Conservation (phyloP, 257 asterid genomes). For the Plantago major region DNA sequence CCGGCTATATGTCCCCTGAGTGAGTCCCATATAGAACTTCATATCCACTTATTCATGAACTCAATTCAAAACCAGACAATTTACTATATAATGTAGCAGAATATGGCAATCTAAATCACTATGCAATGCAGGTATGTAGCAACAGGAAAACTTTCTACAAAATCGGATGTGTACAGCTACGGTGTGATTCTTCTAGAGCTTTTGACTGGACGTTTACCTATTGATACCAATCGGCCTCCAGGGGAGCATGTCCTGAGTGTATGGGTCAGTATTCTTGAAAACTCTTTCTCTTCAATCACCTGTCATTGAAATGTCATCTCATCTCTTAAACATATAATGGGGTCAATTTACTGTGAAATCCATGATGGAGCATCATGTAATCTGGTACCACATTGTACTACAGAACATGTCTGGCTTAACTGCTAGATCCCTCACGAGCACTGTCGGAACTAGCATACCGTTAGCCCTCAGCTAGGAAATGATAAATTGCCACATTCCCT, state of each 20-base stretch:
- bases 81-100: neutral
- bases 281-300: no score
- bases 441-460: no score
- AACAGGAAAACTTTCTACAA: constrained; percentile 76
- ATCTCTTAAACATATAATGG: neutral
- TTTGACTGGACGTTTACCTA: constrained; percentile 69
- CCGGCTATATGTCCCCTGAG: constrained; percentile 89
- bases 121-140: constrained; percentile 61
- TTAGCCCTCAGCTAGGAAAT: neutral
- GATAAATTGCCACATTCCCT: neutral
- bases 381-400: neutral
- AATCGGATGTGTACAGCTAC: constrained; percentile 78
- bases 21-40: constrained; percentile 26
- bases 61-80: no score
- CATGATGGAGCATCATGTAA: neutral
- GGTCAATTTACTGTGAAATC: no score
- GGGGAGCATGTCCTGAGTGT: constrained; percentile 78
- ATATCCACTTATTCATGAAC: no score
- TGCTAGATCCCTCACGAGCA: no score
- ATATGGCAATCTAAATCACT: neutral
- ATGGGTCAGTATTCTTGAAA: constrained; percentile 41
- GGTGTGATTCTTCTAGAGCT: constrained; percentile 78
- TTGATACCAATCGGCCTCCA: constrained; percentile 56
- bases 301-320: no score
- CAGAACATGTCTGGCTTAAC: no score